Base-by-base conservation (phyloP, 1,284 basidiomycete genomes). In the Caloboletus firmus region DNA sequence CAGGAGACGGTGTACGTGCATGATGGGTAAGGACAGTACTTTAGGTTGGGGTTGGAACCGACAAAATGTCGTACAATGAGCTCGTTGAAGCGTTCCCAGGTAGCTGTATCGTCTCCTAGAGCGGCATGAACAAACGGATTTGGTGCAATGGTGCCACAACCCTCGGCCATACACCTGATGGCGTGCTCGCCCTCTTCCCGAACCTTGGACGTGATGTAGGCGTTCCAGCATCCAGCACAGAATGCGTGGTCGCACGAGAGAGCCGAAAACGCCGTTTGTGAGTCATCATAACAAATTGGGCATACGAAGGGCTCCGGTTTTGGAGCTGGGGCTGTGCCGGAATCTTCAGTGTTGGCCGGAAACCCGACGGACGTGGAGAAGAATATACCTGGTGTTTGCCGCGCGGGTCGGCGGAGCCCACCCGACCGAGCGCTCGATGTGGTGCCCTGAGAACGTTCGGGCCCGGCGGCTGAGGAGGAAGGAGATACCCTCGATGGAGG, bases 161-260 rank as follows among this genome's bases (percentile, higher is more conserved):
- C 86, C 65, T 90, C 89, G 35, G 89, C 90, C 96, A 99, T 98
- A 77, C 96, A 99, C 58, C 91, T 84, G 59, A 98, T 86, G 39
- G 81, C 76, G 59, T 89, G 86, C 70, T 98, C 96, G 52, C 90
- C 92, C 69, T 99, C 96, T 55, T 89, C 89, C 58, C 83, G 84
- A 66, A 99, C 85, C 79, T 99, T 98, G 62, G 88, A 86, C 41
- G 79, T 78, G 48, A 91, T 71, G 71, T 98, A 98, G 45, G 89
- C 85, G 45, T 75, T 75, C 90, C 97, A 99, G 75, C 96, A 99
- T 17, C 79, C 84, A 17, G 79, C 80, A 75, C 95, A 98, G 72
- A 91, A 96, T 24, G 80, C 73, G 71, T 97, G 94, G 40, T 81
- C 83, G 71, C 93, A 97, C 30, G 81, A 78, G 41, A 96, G 79